phyloP scores from a whole-genome alignment of 116 monocot species.

The Zostera marina region DNA sequence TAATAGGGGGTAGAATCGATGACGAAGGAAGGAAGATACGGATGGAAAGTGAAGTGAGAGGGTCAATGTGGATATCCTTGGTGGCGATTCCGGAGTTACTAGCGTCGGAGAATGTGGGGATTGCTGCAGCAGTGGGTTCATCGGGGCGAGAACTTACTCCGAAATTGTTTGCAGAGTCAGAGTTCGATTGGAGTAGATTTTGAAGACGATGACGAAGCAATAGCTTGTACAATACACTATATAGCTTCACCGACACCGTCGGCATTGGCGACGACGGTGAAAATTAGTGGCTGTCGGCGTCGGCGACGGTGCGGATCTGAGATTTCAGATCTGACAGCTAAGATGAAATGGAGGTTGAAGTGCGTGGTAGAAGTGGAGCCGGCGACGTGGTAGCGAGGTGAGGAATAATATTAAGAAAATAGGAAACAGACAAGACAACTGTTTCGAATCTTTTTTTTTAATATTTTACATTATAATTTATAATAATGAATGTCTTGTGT shows the following conservation, averaged over 20 bases:
- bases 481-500: no score
- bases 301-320: background rate
- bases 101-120: slow-evolving; percentile 39
- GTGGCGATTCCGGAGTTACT: slow-evolving; percentile 41
- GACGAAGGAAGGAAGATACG: slow-evolving; percentile 57
- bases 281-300: background rate
- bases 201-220: slow-evolving; percentile 65
- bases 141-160: slow-evolving; percentile 31
- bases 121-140: slow-evolving; percentile 31
- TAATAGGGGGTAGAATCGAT: background rate
- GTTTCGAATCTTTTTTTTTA: no score
- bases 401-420: no score
- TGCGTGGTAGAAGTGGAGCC: no score
- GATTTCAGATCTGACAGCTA: background rate
- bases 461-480: no score
- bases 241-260: slow-evolving; percentile 70
- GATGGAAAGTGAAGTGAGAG: slow-evolving; percentile 52
- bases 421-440: no score
- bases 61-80: slow-evolving; percentile 74
- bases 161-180: slow-evolving; percentile 6
- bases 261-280: slow-evolving; percentile 30
- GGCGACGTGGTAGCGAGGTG: no score
- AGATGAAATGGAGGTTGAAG: background rate
- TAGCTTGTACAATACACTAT: slow-evolving; percentile 91
- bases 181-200: background rate